Evolutionary conservation across 768 basidiomycete species (phyloP), one percentile per base, ranked within the genome.

Genomic region (Crepidotus variabilis): DNA sequence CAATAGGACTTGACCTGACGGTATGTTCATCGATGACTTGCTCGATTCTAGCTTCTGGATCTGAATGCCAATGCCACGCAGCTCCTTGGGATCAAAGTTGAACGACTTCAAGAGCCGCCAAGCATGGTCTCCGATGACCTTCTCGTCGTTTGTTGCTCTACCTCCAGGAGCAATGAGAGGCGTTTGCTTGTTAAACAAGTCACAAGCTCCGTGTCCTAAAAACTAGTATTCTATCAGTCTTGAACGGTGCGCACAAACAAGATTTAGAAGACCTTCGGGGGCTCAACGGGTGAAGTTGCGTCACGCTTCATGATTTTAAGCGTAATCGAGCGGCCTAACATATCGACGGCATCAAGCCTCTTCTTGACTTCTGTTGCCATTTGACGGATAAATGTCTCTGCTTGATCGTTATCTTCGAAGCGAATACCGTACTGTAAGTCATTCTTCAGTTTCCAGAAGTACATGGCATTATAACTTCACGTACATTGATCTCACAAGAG

Each of bases 41-140:
- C 67, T 63, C 6, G 78, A 74, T 70, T 97, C 93, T 4, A 98
- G 78, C 67, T 94, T 98, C 64, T 89, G 86, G 11, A 98, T 83
- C 63, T 95, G 93, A 7, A 98, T 87, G 0, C 92, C 94, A 55
- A 98, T 82, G 0, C 96, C 96, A 20, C 96, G 81, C n/a, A 98
- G 73, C 59, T 98, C 96, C 57, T 76, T 82, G 0, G 94, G 85
- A 59, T 93, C 89, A 50, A 97, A 88, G 35, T 80, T 75, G 68
- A 94, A 86, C 0, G 82, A 79, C 61, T 81, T 77, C 28, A 96
- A 75, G 14, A 97, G 70, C 57, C 81, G 79, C 83, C 88, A 90
- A 6, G 92, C 88, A 58, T 86, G 84, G 22, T 86, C 79, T 0
- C 85, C 91, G 39, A 99, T 88, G 35, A 86, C 71, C 36, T 74